These are phyloP conservation scores for Clathrus columnatus DNA, from an alignment of 768 basidiomycete species.

Conservation along the genomic window DNA sequence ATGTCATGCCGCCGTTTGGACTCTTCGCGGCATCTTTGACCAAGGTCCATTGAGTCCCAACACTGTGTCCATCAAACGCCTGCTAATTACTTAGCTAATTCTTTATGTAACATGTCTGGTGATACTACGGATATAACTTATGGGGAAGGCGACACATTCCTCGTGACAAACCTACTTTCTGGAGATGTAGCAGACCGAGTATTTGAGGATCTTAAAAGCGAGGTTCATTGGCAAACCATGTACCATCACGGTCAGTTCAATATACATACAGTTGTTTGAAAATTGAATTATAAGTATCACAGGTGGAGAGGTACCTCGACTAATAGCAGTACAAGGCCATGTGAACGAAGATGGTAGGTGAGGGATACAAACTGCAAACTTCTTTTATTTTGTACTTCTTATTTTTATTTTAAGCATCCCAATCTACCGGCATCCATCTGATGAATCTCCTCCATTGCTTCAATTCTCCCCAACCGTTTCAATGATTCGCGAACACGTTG, in stretches of 20 bases:
- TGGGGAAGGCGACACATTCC: constrained; percentile 60
- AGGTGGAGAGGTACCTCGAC: constrained; percentile 69
- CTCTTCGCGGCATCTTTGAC: too few relatives aligned
- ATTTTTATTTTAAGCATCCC: constrained; percentile 46
- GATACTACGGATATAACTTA: neutral
- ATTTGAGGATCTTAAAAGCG: constrained; percentile 49
- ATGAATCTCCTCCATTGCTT: constrained; percentile 60
- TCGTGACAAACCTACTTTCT: constrained; percentile 53
- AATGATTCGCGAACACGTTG: constrained; percentile 53
- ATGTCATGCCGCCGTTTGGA: too few relatives aligned
- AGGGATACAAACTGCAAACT: neutral
- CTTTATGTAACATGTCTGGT: too few relatives aligned
- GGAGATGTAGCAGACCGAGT: constrained; percentile 43
- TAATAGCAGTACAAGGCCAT: constrained; percentile 54
- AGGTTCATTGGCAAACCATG: constrained; percentile 71
- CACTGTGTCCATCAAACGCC: too few relatives aligned
- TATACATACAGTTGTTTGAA: neutral
- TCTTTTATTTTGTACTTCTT: constrained; percentile 21
- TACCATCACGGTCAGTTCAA: constrained; percentile 52
- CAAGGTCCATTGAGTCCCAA: too few relatives aligned
- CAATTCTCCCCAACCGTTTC: constrained; percentile 64
- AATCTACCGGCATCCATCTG: constrained; percentile 75
- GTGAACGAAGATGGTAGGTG: constrained; percentile 44
- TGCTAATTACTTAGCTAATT: too few relatives aligned
- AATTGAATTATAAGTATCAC: constrained; percentile 2